phyloP scores from a whole-genome alignment of 352 stramenopile genomes.

The Phytopythium chamaehyphon region DNA sequence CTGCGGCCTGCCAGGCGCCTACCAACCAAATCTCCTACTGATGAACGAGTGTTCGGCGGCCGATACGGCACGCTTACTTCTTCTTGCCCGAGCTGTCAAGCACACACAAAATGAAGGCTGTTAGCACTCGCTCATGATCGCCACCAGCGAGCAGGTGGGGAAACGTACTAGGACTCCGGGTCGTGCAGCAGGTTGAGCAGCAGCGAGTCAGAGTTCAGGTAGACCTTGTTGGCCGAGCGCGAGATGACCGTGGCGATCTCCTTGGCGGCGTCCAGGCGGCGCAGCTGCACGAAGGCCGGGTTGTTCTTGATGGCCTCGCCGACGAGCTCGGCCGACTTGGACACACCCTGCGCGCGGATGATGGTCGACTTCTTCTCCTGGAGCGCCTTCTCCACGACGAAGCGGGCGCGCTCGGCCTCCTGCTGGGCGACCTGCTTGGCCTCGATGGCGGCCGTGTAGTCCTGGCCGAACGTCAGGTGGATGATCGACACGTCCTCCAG shows the following conservation, averaged over 20 bases:
- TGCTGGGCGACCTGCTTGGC: slow-evolving; percentile 99
- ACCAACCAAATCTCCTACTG: no score
- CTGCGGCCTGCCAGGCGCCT: background rate
- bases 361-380: slow-evolving; percentile 99
- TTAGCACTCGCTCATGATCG: slow-evolving; percentile 4
- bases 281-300: slow-evolving; percentile 98
- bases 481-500: slow-evolving; percentile 99
- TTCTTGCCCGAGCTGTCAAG: slow-evolving; percentile 28
- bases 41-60: background rate
- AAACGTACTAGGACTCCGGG: slow-evolving; percentile 44
- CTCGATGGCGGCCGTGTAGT: slow-evolving; percentile 99
- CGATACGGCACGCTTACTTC: slow-evolving; percentile 22
- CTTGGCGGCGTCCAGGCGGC: slow-evolving; percentile 97
- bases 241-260: slow-evolving; percentile 98
- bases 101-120: background rate
- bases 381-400: slow-evolving; percentile 97
- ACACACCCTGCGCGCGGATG: slow-evolving; percentile 97
- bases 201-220: slow-evolving; percentile 97
- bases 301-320: slow-evolving; percentile 99
- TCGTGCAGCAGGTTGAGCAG: slow-evolving; percentile 95
- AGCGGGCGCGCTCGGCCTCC: slow-evolving; percentile 98
- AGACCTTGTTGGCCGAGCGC: slow-evolving; percentile 96
- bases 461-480: slow-evolving; percentile 97
- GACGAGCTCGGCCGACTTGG: slow-evolving; percentile 98
- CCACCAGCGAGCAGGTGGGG: background rate